Evolutionary conservation across 208 protist genomes (phyloP).

Genomic region (Leishmania braziliensis): DNA sequence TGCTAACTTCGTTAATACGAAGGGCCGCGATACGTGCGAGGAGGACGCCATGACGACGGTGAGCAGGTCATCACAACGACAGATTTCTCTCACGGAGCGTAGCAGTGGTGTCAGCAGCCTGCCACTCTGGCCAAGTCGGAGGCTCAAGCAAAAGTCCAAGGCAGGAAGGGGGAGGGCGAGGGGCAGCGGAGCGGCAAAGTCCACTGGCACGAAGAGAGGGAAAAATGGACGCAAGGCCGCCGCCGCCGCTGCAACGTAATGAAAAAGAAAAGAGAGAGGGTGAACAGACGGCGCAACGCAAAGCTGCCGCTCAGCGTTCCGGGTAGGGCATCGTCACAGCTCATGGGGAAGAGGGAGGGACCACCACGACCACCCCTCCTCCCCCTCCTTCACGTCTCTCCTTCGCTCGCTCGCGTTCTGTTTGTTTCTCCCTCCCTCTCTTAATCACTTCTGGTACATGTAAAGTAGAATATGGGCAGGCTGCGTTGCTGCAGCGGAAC

Average conservation of each 20-base stretch:
- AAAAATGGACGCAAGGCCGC: not conserved
- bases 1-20: conserved; percentile 20
- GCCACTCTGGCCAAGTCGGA: not conserved
- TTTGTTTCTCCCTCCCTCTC: not conserved
- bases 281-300: not conserved
- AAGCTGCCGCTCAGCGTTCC: not conserved
- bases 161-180: not conserved
- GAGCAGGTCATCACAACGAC: not conserved
- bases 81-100: not conserved
- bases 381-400: not conserved
- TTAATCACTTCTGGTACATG: not conserved
- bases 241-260: not conserved
- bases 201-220: not conserved
- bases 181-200: not conserved
- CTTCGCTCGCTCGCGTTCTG: not conserved
- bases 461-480: not conserved
- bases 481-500: not conserved
- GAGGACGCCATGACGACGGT: not conserved
- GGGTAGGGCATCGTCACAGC: not conserved
- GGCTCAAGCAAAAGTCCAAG: conserved; percentile 4
- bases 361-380: not conserved
- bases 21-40: conserved; percentile 31
- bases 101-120: not conserved
- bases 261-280: not conserved
- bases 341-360: not conserved